Base-by-base conservation (phyloP, 2,329 filamentous ascomycete genomes). In the Eutypella sp. region DNA sequence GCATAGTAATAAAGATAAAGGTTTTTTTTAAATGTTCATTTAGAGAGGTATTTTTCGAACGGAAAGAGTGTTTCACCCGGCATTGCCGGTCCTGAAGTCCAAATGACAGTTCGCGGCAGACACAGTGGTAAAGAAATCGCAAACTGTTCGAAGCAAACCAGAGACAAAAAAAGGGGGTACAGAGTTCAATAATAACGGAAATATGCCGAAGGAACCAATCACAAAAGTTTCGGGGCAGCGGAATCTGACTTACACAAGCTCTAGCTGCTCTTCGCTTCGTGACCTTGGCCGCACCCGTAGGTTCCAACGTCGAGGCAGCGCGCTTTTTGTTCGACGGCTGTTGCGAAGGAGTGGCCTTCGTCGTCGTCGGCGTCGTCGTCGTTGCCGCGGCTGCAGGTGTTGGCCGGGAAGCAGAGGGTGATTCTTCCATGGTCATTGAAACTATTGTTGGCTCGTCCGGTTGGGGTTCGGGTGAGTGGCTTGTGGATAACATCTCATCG, bases 221-320 rank as follows among this genome's bases (percentile, higher is more conserved):
- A n/a, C 18, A n/a, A 13, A 23, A 37, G 15, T 13, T 22, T 13
- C n/a, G 36, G 36, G 5, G 5, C 19, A 22, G 10, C 19, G 57
- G 86, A 89, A 51, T 39, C 36, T 23, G 4, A 39, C 36, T 39
- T 39, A 89, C 88, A 65, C 91, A 96, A 16, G 91, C 91, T 57
- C 92, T 87, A 9, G 90, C 89, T n/a, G 91, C 90, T 61, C 91
- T 81, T 60, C 90, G 79, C 70, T 96, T 96, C 44, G 70, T 79
- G 51, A 74, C 60, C 61, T 81, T 82, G 48, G 68, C 62, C 9
- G 62, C 52, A 29, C 62, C 65, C 50, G 60, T 67, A 47, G 62
- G 55, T 23, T 66, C 63, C 10, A 61, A 49, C 11, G 51, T 50
- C 13, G 61, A 54, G n/a, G 58, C 54, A n/a, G 59, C 51, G 49